These are phyloP conservation scores for Ogataea ramenticola DNA, from an alignment of 805 yeast species.

Conservation along the genomic window DNA sequence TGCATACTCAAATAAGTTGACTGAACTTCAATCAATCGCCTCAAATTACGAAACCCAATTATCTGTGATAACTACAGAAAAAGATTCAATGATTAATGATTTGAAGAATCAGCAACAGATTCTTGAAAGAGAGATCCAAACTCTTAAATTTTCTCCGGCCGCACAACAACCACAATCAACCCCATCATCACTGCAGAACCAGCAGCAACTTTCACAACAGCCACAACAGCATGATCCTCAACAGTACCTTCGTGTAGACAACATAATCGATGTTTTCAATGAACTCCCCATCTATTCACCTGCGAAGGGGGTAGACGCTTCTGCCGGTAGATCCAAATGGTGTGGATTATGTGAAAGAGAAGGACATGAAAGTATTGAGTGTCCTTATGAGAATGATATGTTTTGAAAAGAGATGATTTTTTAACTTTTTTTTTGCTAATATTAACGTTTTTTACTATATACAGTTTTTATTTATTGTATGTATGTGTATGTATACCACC, in stretches of 20 bases:
- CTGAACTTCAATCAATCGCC: too few species aligned
- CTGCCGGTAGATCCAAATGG: constrained; percentile 74
- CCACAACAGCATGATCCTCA: neutral
- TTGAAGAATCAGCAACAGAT: neutral
- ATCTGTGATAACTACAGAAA: constrained; percentile 1
- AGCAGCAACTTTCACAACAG: neutral
- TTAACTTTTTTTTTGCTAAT: too few species aligned
- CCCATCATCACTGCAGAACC: neutral
- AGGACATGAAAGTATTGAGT: constrained; percentile 83
- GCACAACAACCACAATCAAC: neutral
- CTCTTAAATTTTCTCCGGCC: neutral
- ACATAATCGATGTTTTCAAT: neutral
- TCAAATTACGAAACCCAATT: neutral
- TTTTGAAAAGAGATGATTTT: constrained; percentile 28
- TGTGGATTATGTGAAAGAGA: constrained; percentile 89
- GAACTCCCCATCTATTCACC: constrained; percentile 46
- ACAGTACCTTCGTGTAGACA: neutral
- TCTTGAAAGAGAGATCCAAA: neutral
- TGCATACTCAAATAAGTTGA: too few species aligned
- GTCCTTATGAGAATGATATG: constrained; percentile 73
- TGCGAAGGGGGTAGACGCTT: constrained; percentile 45
- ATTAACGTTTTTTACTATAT: neutral
- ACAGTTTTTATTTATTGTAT: neutral
- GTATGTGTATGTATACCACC: too few species aligned
- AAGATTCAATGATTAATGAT: constrained; percentile 7